These are phyloP conservation scores for Brasilioporus rufonigricans DNA, from an alignment of 768 basidiomycete genomes.

Conservation along the genomic window DNA sequence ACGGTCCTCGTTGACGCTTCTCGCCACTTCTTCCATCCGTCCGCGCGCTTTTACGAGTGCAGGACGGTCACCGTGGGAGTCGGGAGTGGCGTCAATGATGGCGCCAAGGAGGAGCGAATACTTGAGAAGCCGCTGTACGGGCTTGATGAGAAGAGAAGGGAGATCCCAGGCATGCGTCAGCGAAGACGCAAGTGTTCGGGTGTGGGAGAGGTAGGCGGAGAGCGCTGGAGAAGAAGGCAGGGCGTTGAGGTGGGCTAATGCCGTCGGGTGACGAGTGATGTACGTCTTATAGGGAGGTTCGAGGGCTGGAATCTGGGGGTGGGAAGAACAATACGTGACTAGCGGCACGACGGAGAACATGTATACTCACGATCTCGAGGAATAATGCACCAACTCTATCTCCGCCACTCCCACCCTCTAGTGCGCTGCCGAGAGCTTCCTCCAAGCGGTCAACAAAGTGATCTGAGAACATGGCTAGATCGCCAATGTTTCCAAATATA, in stretches of 20 bases:
- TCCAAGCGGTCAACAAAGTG: conserved; percentile 63
- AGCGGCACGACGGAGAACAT: background rate
- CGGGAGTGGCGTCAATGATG: conserved; percentile 73
- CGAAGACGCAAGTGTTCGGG: conserved; percentile 61
- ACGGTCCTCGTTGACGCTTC: conserved; percentile 76
- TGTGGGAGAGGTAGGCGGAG: conserved; percentile 60
- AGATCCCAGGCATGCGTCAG: conserved; percentile 92
- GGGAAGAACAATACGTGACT: background rate
- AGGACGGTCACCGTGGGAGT: conserved; percentile 60
- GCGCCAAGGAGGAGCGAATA: conserved; percentile 83
- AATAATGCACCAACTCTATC: conserved; percentile 73
- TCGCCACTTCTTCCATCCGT: conserved; percentile 69
- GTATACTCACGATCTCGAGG: conserved; percentile 57
- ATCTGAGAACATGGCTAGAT: conserved; percentile 73
- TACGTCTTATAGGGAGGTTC: conserved; percentile 76
- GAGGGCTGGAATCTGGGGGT: conserved; percentile 58
- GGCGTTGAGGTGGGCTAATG: conserved; percentile 62
- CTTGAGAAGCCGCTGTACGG: conserved; percentile 93
- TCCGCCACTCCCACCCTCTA: conserved; percentile 65
- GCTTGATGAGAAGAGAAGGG: conserved; percentile 92
- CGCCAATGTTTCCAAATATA: conserved; percentile 75
- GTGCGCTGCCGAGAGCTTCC: conserved; percentile 56
- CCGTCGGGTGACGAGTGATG: conserved; percentile 75
- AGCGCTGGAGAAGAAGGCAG: conserved; percentile 48
- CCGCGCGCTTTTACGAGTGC: conserved; percentile 27